Evolutionary conservation across 345 rosid genomes (phyloP), one percentile per base, ranked within the genome.

Genomic region (Eucalyptus globulus): DNA sequence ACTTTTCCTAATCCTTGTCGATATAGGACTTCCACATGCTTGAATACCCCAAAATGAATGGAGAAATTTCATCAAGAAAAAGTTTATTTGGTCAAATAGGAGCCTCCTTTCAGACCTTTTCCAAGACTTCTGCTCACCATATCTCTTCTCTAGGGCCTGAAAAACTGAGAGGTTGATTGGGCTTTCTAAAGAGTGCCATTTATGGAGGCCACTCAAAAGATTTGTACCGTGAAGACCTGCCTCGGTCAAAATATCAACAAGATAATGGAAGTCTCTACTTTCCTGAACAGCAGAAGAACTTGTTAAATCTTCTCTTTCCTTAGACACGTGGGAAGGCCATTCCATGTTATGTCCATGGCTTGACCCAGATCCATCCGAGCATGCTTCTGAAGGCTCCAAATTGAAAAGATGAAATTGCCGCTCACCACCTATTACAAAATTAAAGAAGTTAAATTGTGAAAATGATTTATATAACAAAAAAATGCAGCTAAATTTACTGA

Each of bases 101-200:
- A 98, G 93, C 93, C 89, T 93, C 93, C 99, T 94, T 24, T 93
- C 99, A 22, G 96, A 93, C 56, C 93, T 96, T 92, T 92, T 93
- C 99, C 99, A 96, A 47, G 93, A 93, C 60, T 90, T 90, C 86
- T 93, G 95, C 44, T 91, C 94, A 50, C 93, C 94, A 62, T 95
- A 95, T 95, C 94, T 97, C 91, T 95, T 97, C 95, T 98, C 99
- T 87, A 98, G 88, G 67, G 90, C 91, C 92, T 94, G 96, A 15
- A 98, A 98, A 88, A 95, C 89, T 24, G 89, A 86, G 26, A 92
- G 89, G 86, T 91, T 93, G 65, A 94, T 87, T 31, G 92, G 93
- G 86, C 87, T 85, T 88, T 93, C 94, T 8, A 87, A 88, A 14
- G 93, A 91, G 60, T 91, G 89, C 90, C 90, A 53, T 34, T 88